Evolutionary conservation across 2,329 filamentous ascomycete genomes (phyloP), one percentile per base, ranked within the genome.

Genomic region (Hirsutella thompsonii): DNA sequence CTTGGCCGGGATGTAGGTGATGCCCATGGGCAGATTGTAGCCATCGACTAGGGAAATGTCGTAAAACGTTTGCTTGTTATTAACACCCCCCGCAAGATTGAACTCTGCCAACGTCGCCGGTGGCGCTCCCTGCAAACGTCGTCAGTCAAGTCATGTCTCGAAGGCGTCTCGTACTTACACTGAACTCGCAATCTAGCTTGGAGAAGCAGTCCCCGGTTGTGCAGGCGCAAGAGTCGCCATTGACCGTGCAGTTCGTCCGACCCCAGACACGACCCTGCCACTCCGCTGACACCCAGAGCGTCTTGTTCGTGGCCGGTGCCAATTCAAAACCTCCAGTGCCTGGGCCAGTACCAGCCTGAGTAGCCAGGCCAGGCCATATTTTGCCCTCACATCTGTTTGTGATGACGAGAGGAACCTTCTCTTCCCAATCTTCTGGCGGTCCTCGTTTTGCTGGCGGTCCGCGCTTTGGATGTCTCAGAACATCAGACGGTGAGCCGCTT

Each of bases 261-360:
- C 79, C 86, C 86, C 85, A 92, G 21, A 92, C 68, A 41, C 86
- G 75, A 9, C 86, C 86, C 55, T 84, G 79, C 86, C 85, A 93
- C 49, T 86, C 76, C 38, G 72, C 66, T 10, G 78, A 74, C 20
- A 92, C 83, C 40, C 70, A 76, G 45, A 88, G 64, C 34, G 72
- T 70, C 45, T 60, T 73, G 41, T 70, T 76, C 28, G 70, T 63
- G 36, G 80, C 76, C 3, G 74, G 57, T 1, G 60, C 54, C 29
- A 90, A 69, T 52, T 77, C 70, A 54, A 90, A 92, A 8, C 84
- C 86, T 18, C 74, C 76, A 10, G 67, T 69, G 3, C 69, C 68
- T 6, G 84, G 82, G 1, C 79, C 80, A 13, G 72, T 74, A 19
- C 85, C 85, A 37, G 74, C 69, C 53, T 89, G 82, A 0, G 83